Percentiles rank a stretch among this genome's conserved stretches.
Conservation (phyloP, 1,139 yeast species). For the Lodderomyces orthopsilosis region DNA sequence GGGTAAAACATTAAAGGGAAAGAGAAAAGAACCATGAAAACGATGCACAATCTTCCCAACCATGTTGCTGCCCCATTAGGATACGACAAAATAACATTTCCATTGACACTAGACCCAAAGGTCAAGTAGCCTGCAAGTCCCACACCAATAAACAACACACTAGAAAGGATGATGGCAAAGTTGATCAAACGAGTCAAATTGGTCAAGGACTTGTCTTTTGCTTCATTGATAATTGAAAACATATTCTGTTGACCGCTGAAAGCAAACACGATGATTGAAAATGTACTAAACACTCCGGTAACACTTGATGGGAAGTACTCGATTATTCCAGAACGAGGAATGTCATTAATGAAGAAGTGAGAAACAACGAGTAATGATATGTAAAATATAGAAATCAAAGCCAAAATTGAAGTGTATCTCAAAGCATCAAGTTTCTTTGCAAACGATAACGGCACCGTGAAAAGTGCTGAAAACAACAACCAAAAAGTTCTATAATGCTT, state of each 20-base stretch:
- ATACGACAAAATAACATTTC: slow-evolving; percentile 77
- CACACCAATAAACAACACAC: slow-evolving; percentile 35
- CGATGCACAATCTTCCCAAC: slow-evolving; percentile 73
- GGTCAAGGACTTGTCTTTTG: slow-evolving; percentile 52
- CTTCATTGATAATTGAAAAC: slow-evolving; percentile 49
- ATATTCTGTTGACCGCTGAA: slow-evolving; percentile 51
- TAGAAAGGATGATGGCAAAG: slow-evolving; percentile 46
- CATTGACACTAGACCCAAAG: slow-evolving; percentile 48
- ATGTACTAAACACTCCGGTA: slow-evolving; percentile 63
- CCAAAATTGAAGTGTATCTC: slow-evolving; percentile 43
- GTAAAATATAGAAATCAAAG: slow-evolving; percentile 40
- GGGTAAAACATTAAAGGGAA: slow-evolving; percentile 95
- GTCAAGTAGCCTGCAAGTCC: slow-evolving; percentile 46
- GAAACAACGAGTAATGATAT: slow-evolving; percentile 36
- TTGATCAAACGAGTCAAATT: slow-evolving; percentile 53
- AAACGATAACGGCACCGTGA: slow-evolving; percentile 43
- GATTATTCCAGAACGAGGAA: slow-evolving; percentile 54
- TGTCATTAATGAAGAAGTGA: slow-evolving; percentile 39
- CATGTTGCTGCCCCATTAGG: slow-evolving; percentile 49
- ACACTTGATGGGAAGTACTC: slow-evolving; percentile 55
- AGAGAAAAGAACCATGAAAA: slow-evolving; percentile 78
- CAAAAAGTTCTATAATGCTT: slow-evolving; percentile 31
- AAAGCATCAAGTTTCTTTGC: slow-evolving; percentile 45
- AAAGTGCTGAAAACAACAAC: slow-evolving; percentile 33
- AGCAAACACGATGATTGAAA: slow-evolving; percentile 48